A percentile compares a stretch with the other conserved stretches of the same genome.
Evolutionary conservation across 768 basidiomycete species (phyloP).

Genomic region (Clathrus columnatus): DNA sequence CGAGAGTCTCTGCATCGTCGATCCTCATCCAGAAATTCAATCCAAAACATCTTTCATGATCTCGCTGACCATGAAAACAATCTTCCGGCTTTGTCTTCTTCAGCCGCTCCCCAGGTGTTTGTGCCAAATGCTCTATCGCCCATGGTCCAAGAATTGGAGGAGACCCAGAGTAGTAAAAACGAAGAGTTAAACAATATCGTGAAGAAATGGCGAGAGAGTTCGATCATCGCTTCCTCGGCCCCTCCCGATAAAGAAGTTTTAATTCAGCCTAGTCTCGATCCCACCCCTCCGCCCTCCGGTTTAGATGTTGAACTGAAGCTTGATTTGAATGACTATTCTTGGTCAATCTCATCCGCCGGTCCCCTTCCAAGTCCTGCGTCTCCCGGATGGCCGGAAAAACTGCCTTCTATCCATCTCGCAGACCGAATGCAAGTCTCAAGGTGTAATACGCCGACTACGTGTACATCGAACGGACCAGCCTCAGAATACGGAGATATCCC

Average conservation of each 20-base stretch:
- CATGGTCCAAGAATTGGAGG: conserved; percentile 48
- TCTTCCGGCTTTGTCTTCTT: neutral
- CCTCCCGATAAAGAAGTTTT: conserved; percentile 36
- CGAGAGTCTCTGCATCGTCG: conserved; percentile 36
- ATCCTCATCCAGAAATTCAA: conserved; percentile 23
- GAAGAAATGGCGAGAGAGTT: conserved; percentile 56
- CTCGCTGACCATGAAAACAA: neutral
- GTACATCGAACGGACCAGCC: conserved; percentile 2
- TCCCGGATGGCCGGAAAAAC: conserved; percentile 45
- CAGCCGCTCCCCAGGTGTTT: neutral
- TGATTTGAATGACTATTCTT: conserved; percentile 56
- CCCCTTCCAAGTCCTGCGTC: conserved; percentile 36
- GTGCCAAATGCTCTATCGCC: conserved; percentile 40
- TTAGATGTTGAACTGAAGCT: conserved; percentile 30
- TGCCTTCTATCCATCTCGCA: conserved; percentile 20
- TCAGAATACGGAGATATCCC: neutral
- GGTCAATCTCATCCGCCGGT: conserved; percentile 64
- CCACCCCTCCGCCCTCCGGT: conserved; percentile 35
- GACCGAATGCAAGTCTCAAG: conserved; percentile 37
- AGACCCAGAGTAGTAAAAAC: conserved; percentile 42
- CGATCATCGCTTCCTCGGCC: conserved; percentile 29
- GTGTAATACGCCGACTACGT: conserved; percentile 31
- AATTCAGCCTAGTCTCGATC: conserved; percentile 43
- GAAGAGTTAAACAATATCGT: conserved; percentile 47
- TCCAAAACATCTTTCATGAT: conserved; percentile 1